These are phyloP conservation scores for Schoenoplectus tabernaemontani DNA, from an alignment of 202 grass and related monocot genomes.

Conservation along the genomic window DNA sequence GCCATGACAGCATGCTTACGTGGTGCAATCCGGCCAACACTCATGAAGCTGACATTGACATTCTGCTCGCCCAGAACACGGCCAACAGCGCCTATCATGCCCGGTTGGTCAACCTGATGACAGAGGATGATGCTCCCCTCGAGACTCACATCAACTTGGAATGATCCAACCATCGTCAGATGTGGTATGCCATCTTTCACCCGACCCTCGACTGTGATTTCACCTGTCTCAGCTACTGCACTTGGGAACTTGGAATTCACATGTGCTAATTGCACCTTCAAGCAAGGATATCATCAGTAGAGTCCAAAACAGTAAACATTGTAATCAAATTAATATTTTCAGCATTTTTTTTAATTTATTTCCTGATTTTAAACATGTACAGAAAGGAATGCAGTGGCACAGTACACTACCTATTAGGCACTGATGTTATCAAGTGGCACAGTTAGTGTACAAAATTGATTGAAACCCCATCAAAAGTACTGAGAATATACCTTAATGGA, in stretches of 20 bases:
- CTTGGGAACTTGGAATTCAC: constrained; percentile 73
- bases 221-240: constrained; percentile 42
- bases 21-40: constrained; percentile 59
- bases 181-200: constrained; percentile 73
- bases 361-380: not conserved
- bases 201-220: constrained; percentile 58
- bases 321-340: not conserved
- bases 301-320: not conserved
- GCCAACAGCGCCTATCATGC: constrained; percentile 75
- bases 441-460: not conserved
- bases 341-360: not conserved
- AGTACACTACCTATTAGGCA: not conserved
- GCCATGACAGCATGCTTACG: constrained; percentile 73
- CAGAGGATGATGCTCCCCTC: constrained; percentile 87
- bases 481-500: constrained; percentile 34
- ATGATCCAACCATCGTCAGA: constrained; percentile 69
- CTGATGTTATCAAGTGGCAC: not conserved
- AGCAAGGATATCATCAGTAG: not conserved
- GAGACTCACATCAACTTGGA: constrained; percentile 71
- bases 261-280: constrained; percentile 53
- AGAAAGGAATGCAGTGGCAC: not conserved
- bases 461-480: not conserved
- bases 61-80: constrained; percentile 67
- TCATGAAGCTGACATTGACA: constrained; percentile 92
- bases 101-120: constrained; percentile 72